Conservation (phyloP, 31 red algal genomes). For the Odonthalia washingtoniensis region DNA sequence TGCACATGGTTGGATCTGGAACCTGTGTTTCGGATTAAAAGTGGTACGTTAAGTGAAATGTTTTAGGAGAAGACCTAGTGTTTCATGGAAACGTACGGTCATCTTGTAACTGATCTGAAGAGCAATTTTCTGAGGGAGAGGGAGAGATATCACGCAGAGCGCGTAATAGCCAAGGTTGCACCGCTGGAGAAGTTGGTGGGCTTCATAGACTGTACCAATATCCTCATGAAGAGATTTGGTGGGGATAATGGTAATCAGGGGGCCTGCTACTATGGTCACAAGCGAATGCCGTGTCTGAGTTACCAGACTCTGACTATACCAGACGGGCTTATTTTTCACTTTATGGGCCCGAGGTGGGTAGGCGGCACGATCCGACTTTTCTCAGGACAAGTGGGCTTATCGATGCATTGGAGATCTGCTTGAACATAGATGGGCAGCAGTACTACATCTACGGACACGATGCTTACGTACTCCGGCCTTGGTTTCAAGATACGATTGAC, state of each 20-base stretch:
- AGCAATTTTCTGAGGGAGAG: too few relatives aligned
- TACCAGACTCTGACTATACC: constrained; percentile 46
- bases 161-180: too few relatives aligned
- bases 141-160: too few relatives aligned
- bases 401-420: constrained; percentile 15
- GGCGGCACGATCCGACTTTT: constrained; percentile 47
- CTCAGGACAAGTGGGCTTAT: constrained; percentile 14
- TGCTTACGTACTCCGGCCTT: constrained; percentile 38
- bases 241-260: constrained; percentile 17
- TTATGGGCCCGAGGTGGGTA: constrained; percentile 27
- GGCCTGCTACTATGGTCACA: constrained; percentile 39
- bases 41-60: constrained; percentile 6
- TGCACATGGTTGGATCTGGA: constrained; percentile 48
- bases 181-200: too few relatives aligned
- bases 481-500: constrained; percentile 13
- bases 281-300: too few relatives aligned
- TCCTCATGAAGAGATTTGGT: constrained; percentile 22
- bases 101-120: too few relatives aligned
- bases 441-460: constrained; percentile 54
- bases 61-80: constrained; percentile 25
- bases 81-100: not conserved
- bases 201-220: constrained; percentile 35
- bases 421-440: too few relatives aligned
- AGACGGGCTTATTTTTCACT: constrained; percentile 33
- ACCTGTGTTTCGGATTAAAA: constrained; percentile 9